Base-by-base conservation (phyloP, 371 early-diverging fungal genomes). In the Fennellomyces sp. region DNA sequence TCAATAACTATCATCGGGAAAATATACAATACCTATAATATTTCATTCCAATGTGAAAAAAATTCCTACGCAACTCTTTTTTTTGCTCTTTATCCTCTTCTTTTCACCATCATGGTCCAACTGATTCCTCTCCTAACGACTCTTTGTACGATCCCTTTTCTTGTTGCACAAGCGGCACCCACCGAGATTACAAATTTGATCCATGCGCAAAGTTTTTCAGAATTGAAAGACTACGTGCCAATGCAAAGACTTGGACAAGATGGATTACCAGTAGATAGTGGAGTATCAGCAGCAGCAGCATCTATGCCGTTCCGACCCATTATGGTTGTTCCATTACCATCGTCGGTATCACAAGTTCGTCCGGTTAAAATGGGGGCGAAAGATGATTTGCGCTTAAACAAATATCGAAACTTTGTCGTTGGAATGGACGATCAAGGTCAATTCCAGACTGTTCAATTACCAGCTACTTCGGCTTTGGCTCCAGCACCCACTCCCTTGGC, bases 191-290 rank as follows among this genome's bases (percentile, higher is more conserved):
- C 19, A 7, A 13, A 25, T 21, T 15, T 54, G 39, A 54, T 54
- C 38, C 55, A 54, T 39, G 55, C 55, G 15, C 55, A 54, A 39
- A 54, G 55, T 11, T 25, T 38, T 26, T 54, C 55, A 39, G 48
- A 49, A n/a, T 33, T 33, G 25, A 54, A 54, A 26, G 15, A 33
- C 26, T 29, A 48, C 17, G 58, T 57, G 7, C 58, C 58, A 31
- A 36, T 57, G 58, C 58, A 47, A 35, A 42, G 33, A 5, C 31
- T 57, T 15, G 48, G 48, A 8, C 26, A 35, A 8, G 33, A 57
- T 26, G 23, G 26, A 33, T n/a, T 47, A 15, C 48, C 58, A 2
- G 1, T 39, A 13, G 19, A 45, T 45, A 4, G n/a, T 5, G 21
- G 11, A 21, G 3, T 45, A 23, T 45, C 45, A 3, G 45, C 45